Percentiles rank a stretch among this genome's conserved stretches.
These are phyloP conservation scores for Bromus sterilis DNA, from an alignment of 176 grass and related monocot species.

Conservation along the genomic window DNA sequence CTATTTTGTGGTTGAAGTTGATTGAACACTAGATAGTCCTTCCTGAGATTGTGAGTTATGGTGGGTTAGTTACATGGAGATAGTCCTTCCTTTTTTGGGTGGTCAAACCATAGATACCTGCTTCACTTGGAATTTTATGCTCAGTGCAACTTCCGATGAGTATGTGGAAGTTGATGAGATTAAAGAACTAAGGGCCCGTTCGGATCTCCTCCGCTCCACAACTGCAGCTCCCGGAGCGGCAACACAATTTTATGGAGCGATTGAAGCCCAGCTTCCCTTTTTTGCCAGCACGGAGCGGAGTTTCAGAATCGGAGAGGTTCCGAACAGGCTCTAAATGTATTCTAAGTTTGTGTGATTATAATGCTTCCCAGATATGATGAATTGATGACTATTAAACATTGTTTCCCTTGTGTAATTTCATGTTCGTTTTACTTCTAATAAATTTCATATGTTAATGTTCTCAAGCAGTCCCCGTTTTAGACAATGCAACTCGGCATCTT, in stretches of 20 bases:
- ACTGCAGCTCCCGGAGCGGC: no score
- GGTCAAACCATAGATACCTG: not conserved
- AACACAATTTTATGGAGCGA: no score
- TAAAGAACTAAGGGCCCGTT: not conserved
- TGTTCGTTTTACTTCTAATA: constrained; percentile 6
- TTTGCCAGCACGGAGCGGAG: no score
- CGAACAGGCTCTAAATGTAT: no score
- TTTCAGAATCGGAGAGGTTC: no score
- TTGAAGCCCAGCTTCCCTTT: no score
- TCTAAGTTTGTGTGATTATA: not conserved
- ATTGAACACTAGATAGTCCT: constrained; percentile 5
- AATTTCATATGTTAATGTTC: constrained; percentile 1
- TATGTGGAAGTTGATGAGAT: not conserved
- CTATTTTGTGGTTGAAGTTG: not conserved
- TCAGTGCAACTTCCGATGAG: not conserved
- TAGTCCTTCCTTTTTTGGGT: not conserved
- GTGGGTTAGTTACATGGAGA: not conserved
- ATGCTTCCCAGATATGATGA: not conserved
- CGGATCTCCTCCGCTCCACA: no score
- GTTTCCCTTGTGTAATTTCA: not conserved
- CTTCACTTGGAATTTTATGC: not conserved
- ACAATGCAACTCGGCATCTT: constrained; percentile 50
- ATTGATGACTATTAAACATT: not conserved
- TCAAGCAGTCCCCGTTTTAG: constrained; percentile 40
- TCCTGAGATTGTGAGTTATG: not conserved